Evolutionary conservation across 495 filamentous ascomycete species (phyloP).

Genomic region (Umbilicaria muhlenbergii): DNA sequence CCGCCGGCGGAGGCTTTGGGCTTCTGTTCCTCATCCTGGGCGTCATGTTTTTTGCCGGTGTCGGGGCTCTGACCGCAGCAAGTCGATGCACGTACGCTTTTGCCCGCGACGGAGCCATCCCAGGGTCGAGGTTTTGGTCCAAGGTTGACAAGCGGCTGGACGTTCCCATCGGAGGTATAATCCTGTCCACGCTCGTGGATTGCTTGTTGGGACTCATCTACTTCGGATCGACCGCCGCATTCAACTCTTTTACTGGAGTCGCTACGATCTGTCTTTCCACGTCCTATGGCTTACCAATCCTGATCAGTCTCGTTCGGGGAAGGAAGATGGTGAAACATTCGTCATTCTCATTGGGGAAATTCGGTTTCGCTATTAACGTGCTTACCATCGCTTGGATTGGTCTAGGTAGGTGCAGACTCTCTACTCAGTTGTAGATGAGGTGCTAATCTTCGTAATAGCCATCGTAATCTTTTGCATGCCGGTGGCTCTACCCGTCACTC

Average conservation of each 20-base stretch:
- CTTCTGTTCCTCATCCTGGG: constrained; percentile 59
- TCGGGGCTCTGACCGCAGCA: constrained; percentile 43
- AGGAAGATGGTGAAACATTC: constrained; percentile 30
- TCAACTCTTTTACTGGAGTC: constrained; percentile 49
- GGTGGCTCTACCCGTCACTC: constrained; percentile 29
- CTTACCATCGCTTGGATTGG: constrained; percentile 33
- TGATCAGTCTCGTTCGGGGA: constrained; percentile 34
- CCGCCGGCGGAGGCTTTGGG: constrained; percentile 40
- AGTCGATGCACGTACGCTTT: constrained; percentile 46
- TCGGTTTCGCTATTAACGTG: constrained; percentile 37
- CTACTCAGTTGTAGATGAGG: too few relatives aligned
- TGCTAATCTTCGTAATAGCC: constrained; percentile 6
- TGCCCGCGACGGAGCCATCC: constrained; percentile 36
- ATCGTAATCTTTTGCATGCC: constrained; percentile 43
- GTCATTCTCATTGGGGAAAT: constrained; percentile 32
- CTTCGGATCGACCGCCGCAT: constrained; percentile 41
- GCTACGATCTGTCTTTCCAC: constrained; percentile 43
- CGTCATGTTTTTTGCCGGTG: constrained; percentile 47
- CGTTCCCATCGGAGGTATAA: constrained; percentile 24
- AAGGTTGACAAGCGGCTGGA: constrained; percentile 16
- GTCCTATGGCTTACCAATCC: constrained; percentile 43
- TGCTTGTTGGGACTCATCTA: constrained; percentile 42
- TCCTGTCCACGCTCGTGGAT: constrained; percentile 16
- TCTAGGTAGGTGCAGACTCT: constrained; percentile 8
- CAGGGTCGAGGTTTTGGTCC: constrained; percentile 20